Conservation (phyloP, 805 yeast genomes). For the Wickerhamiella parazyma region DNA sequence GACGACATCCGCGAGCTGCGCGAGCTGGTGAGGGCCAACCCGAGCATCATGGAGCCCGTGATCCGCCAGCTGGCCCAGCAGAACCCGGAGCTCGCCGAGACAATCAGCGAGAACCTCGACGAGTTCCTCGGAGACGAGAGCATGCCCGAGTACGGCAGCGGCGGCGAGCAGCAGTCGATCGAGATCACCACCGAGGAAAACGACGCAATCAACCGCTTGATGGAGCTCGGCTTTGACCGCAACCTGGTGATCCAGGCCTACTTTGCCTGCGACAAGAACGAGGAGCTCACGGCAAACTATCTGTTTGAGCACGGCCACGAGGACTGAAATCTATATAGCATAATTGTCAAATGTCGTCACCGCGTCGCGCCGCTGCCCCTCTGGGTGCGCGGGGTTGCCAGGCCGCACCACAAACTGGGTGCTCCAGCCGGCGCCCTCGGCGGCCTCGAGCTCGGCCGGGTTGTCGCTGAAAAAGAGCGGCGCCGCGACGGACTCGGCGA, state of each 20-base stretch:
- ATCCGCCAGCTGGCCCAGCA: conserved; percentile 67
- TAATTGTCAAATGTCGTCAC: not conserved
- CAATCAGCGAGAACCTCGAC: conserved; percentile 31
- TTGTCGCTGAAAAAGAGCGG: conserved; percentile 72
- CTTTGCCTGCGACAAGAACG: conserved; percentile 96
- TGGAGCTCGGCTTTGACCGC: conserved; percentile 88
- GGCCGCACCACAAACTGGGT: conserved; percentile 53
- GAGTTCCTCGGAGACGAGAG: conserved; percentile 14
- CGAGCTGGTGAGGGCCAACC: conserved; percentile 68
- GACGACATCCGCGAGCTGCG: conserved; percentile 47
- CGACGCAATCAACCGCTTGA: conserved; percentile 75
- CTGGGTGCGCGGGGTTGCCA: conserved; percentile 44
- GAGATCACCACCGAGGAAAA: conserved; percentile 69
- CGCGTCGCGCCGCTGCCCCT: not conserved
- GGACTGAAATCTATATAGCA: conserved; percentile 1
- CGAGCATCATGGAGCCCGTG: conserved; percentile 74
- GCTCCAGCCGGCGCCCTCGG: conserved; percentile 46
- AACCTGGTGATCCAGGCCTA: conserved; percentile 80
- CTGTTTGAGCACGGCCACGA: conserved; percentile 40
- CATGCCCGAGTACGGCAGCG: conserved; percentile 26
- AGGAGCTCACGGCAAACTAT: conserved; percentile 89
- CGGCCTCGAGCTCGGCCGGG: conserved; percentile 63
- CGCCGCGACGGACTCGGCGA: conserved; percentile 27
- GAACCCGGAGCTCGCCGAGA: conserved; percentile 72
- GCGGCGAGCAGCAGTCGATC: conserved; percentile 32